Base-by-base conservation (phyloP, 2,329 filamentous ascomycete species). In the Knoxdaviesia proteae region DNA sequence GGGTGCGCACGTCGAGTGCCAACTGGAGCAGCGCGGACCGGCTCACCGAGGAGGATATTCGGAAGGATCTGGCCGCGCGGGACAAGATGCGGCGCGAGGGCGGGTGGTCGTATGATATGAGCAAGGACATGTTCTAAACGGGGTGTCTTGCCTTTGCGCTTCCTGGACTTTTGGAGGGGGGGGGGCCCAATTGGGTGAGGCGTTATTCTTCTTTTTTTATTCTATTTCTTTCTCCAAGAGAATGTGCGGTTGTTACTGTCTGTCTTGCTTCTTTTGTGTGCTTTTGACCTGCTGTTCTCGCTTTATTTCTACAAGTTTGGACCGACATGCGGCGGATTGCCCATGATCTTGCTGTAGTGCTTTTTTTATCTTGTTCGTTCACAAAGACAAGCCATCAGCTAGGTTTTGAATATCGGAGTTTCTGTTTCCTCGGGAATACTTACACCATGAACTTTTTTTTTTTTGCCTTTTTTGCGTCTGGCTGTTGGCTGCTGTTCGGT, bases 1-100 rank as follows among this genome's bases (percentile, higher is more conserved):
- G 92, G 11, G 78, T 83, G 42, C 73, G 90, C 44, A 94, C 88
- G 5, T 93, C 84, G 51, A 94, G 84, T 59, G 92, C 92, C 34
- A 92, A 94, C 61, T 98, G 90, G 90, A 79, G 73, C 53, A 72
- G 83, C 43, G 67, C 79, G 3, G 92, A 98, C 51, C 62, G 68
- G 42, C 66, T 98, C 51, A 94, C 87, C 0, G 80, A 87, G 49
- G 87, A 92, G 46, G 87, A 94, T 54, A 83, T 92, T 53, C 65
- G 73, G 43, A 80, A 74, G 54, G 87, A 94, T 61, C 62, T 81
- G 51, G 78, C 81, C 47, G 81, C 80, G 44, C 70, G 87, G 47
- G 82, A 92, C 58, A 74, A 77, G 54, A 68, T 94, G 55, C 72
- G 81, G 42, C 68, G 79, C 47, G 83, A 94, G 50, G 87, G 87